Percentiles rank a stretch among this genome's conserved stretches.
Evolutionary conservation across 73 alveolate genomes (phyloP).

Genomic region (Symbiodinium natans): DNA sequence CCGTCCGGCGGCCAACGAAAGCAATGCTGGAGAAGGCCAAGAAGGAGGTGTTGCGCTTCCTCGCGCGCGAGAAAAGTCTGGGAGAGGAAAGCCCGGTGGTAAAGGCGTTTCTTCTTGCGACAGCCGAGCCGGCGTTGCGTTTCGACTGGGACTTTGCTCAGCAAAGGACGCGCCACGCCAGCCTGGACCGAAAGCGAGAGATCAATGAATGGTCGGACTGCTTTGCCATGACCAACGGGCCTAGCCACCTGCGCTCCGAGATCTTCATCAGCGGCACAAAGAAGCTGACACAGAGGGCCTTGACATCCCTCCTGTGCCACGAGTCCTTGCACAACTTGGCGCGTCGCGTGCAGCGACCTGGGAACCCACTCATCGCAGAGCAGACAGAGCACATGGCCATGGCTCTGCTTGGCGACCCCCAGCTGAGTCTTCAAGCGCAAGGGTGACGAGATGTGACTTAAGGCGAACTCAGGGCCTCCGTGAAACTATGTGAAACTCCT

Average conservation of each 20-base stretch:
- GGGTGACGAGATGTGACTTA: no score
- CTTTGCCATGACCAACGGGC: slow-evolving; percentile 57
- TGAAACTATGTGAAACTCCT: no score
- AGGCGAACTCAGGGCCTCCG: no score
- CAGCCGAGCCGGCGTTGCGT: slow-evolving; percentile 15
- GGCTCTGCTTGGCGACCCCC: slow-evolving; percentile 59
- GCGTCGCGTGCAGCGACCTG: slow-evolving; percentile 31
- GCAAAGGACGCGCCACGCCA: slow-evolving; percentile 24
- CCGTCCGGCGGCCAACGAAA: slow-evolving; percentile 14
- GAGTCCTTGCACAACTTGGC: slow-evolving; percentile 51
- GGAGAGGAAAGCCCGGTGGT: background rate
- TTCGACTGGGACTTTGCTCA: slow-evolving; percentile 59
- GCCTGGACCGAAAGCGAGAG: slow-evolving; percentile 50
- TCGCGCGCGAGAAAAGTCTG: background rate
- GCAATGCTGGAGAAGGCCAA: slow-evolving; percentile 31
- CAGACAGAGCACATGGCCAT: slow-evolving; percentile 82
- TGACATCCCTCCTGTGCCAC: slow-evolving; percentile 59
- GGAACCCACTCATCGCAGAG: slow-evolving; percentile 57
- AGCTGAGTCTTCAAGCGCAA: background rate
- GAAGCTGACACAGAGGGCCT: slow-evolving; percentile 38
- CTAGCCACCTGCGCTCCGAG: slow-evolving; percentile 12
- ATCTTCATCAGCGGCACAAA: slow-evolving; percentile 59
- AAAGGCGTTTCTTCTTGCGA: slow-evolving; percentile 10
- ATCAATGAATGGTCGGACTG: slow-evolving; percentile 39
- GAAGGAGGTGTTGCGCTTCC: slow-evolving; percentile 24